phyloP scores from a whole-genome alignment of 75 land plant genomes.

The Larix kaempferi region DNA sequence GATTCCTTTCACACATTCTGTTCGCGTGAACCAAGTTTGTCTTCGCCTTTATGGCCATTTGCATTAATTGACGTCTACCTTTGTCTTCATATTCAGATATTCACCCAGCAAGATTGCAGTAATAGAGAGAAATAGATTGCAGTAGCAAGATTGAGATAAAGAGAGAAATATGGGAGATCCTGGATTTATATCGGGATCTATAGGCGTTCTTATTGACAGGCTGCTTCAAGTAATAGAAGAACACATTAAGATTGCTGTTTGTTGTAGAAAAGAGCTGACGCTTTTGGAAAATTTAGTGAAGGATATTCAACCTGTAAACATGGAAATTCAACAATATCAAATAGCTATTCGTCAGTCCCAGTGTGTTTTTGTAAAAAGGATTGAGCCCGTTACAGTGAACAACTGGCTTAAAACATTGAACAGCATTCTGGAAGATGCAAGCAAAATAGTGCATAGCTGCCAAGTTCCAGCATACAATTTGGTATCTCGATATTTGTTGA shows the following conservation, averaged over 20 bases:
- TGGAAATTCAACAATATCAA: background rate
- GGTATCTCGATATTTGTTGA: background rate
- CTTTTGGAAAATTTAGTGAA: background rate
- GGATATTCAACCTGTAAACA: background rate
- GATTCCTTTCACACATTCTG: too few species aligned
- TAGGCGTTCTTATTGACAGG: background rate
- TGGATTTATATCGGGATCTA: background rate
- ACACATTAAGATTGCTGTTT: background rate
- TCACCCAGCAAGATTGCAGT: too few species aligned
- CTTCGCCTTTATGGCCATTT: too few species aligned
- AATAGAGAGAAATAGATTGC: too few species aligned
- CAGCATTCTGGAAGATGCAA: background rate
- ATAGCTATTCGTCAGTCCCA: background rate
- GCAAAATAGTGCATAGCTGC: background rate
- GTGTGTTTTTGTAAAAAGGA: background rate
- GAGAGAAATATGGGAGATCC: background rate
- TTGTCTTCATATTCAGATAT: too few species aligned
- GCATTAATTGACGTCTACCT: too few species aligned
- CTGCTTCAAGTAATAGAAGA: background rate
- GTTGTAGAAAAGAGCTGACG: background rate
- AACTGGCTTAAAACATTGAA: background rate
- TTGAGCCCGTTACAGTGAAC: background rate
- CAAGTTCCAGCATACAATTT: background rate
- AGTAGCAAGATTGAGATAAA: too few species aligned
- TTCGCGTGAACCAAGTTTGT: too few species aligned